These are phyloP conservation scores for Ceratocystis lukuohia DNA, from an alignment of 2,329 filamentous ascomycete species.

Conservation along the genomic window DNA sequence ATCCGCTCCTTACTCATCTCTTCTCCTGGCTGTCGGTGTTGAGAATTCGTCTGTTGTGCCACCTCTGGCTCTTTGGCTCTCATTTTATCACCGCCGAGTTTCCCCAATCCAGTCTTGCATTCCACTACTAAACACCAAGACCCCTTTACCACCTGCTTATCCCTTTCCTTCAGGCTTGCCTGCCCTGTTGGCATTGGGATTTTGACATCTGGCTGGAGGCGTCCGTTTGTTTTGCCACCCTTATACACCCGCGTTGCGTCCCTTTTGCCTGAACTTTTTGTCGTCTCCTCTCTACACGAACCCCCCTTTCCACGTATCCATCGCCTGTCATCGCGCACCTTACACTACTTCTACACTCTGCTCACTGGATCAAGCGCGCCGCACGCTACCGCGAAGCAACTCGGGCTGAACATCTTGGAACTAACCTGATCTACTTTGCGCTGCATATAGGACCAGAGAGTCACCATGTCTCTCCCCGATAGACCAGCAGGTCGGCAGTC, in stretches of 20 bases:
- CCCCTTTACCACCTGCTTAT: background rate
- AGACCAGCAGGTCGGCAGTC: conserved; percentile 51
- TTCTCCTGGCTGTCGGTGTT: background rate
- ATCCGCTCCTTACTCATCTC: background rate
- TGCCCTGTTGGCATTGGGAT: background rate
- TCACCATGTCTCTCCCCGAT: conserved; percentile 47
- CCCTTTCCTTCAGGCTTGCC: background rate
- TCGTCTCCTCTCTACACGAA: background rate
- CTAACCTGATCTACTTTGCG: background rate
- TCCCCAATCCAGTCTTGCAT: background rate
- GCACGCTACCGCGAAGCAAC: background rate
- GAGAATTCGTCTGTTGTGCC: background rate
- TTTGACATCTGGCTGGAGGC: background rate
- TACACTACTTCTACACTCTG: background rate
- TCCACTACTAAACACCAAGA: background rate
- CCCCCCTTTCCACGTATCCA: background rate
- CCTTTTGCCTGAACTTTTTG: background rate
- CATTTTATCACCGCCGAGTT: background rate
- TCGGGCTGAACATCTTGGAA: background rate
- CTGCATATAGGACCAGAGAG: conserved; percentile 14
- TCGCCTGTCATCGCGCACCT: background rate
- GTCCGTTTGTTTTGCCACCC: background rate
- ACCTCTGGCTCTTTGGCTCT: background rate
- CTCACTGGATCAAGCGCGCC: background rate
- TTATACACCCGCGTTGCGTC: background rate